A percentile compares a stretch with the other conserved stretches of the same genome.
Evolutionary conservation across 495 filamentous ascomycete species (phyloP).

Genomic region (Lepraria neglecta): DNA sequence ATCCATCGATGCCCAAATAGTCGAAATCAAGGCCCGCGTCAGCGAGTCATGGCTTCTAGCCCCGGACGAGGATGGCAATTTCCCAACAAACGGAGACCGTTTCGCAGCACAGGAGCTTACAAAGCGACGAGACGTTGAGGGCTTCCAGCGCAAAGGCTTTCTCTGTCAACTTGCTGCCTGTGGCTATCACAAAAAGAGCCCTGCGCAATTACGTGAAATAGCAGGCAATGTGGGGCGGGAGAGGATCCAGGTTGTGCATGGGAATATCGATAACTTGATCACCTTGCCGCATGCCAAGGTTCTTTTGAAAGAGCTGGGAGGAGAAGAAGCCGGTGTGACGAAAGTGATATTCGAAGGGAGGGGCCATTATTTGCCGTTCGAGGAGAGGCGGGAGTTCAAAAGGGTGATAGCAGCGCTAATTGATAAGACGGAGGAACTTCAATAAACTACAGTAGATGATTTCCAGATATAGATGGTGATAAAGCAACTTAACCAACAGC

Average conservation of each 20-base stretch:
- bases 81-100: constrained; percentile 67
- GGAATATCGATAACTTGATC: constrained; percentile 69
- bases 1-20: constrained; percentile 51
- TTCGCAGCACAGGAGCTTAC: constrained; percentile 68
- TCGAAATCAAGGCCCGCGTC: constrained; percentile 48
- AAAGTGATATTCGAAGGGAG: constrained; percentile 54
- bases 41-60: constrained; percentile 48
- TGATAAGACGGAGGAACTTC: constrained; percentile 24
- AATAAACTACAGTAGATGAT: background rate
- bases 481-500: too few relatives aligned
- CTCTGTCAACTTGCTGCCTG: constrained; percentile 70
- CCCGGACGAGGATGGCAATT: constrained; percentile 55
- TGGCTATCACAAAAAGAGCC: constrained; percentile 66
- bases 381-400: constrained; percentile 55
- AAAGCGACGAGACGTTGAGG: constrained; percentile 50
- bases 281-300: constrained; percentile 54
- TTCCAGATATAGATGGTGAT: background rate
- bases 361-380: constrained; percentile 63
- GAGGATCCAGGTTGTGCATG: constrained; percentile 67
- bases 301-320: constrained; percentile 46
- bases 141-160: constrained; percentile 60
- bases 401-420: constrained; percentile 47
- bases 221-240: constrained; percentile 61
- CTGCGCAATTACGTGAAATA: constrained; percentile 53
- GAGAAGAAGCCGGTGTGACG: constrained; percentile 37